A percentile compares a stretch with the other conserved stretches of the same genome.
These are phyloP conservation scores for Lunularia cruciata DNA, from an alignment of 225 moss, liverwort and hornwort genomes.

Conservation along the genomic window DNA sequence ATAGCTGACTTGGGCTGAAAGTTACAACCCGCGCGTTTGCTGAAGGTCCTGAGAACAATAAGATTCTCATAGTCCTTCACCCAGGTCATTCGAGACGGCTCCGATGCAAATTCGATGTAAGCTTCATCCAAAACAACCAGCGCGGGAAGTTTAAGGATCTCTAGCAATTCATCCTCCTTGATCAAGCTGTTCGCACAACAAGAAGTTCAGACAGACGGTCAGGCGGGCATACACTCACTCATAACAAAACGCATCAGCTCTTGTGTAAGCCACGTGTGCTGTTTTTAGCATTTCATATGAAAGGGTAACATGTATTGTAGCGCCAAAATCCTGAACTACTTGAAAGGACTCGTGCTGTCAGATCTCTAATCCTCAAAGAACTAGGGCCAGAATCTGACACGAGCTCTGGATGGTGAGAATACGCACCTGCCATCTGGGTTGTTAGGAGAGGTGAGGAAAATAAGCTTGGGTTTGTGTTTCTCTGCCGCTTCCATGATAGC, in stretches of 20 bases:
- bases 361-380: background rate
- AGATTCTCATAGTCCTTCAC: slow-evolving; percentile 81
- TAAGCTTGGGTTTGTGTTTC: slow-evolving; percentile 69
- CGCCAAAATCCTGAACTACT: too few relatives aligned
- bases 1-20: background rate
- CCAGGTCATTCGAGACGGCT: slow-evolving; percentile 87
- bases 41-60: slow-evolving; percentile 92
- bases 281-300: too few relatives aligned
- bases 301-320: too few relatives aligned
- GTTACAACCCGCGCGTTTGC: slow-evolving; percentile 87
- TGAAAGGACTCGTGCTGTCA: too few relatives aligned
- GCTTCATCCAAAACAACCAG: slow-evolving; percentile 95
- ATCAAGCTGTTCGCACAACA: slow-evolving; percentile 67
- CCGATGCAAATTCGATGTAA: slow-evolving; percentile 86
- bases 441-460: slow-evolving; percentile 93
- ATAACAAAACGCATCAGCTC: too few relatives aligned
- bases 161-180: slow-evolving; percentile 70
- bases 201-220: background rate
- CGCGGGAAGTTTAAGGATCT: slow-evolving; percentile 69
- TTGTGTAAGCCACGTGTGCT: too few relatives aligned
- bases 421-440: slow-evolving; percentile 96
- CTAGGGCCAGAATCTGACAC: too few relatives aligned
- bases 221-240: background rate
- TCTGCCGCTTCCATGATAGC: slow-evolving; percentile 63
- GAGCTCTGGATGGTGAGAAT: too few relatives aligned